A percentile compares a stretch with the other conserved stretches of the same genome.
Conservation (phyloP, 192 early-diverging fungal species). For the Coemansia sp. region DNA sequence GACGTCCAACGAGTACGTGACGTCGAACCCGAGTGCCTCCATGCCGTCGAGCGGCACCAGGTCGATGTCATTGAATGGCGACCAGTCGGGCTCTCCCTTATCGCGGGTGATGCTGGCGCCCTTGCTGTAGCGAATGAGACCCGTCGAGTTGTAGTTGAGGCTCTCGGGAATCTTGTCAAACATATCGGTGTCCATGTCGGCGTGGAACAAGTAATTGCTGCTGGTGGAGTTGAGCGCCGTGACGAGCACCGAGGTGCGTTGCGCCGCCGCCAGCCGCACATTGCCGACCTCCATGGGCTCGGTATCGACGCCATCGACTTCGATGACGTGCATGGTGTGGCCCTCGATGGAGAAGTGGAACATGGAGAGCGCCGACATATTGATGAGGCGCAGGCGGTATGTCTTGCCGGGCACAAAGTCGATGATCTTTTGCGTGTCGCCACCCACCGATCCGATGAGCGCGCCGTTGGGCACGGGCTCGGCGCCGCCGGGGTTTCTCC, state of each 20-base stretch:
- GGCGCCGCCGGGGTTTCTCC: conserved; percentile 64
- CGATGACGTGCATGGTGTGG: conserved; percentile 76
- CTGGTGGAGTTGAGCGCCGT: conserved; percentile 62
- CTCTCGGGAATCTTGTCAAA: conserved; percentile 64
- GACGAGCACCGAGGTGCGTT: conserved; percentile 80
- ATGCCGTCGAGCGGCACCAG: conserved; percentile 56
- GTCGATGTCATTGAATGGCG: conserved; percentile 57
- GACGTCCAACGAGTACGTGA: conserved; percentile 58
- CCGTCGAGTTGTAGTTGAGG: conserved; percentile 63
- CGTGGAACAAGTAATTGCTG: conserved; percentile 71
- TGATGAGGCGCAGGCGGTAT: conserved; percentile 82
- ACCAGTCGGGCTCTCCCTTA: conserved; percentile 33
- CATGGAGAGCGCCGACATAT: conserved; percentile 73
- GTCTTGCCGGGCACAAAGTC: conserved; percentile 74
- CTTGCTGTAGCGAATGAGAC: conserved; percentile 56
- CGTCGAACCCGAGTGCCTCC: conserved; percentile 49
- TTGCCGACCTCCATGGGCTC: conserved; percentile 57
- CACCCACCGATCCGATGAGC: conserved; percentile 61
- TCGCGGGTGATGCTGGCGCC: conserved; percentile 17
- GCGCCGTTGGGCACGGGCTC: conserved; percentile 69
- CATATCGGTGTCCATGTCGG: conserved; percentile 76
- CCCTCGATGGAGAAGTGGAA: conserved; percentile 81
- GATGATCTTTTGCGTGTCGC: conserved; percentile 40
- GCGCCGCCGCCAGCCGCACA: conserved; percentile 67
- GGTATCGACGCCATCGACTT: conserved; percentile 75